A percentile compares a stretch with the other conserved stretches of the same genome.
Evolutionary conservation across 768 basidiomycete species (phyloP).

Genomic region (Lyophyllum semitale): DNA sequence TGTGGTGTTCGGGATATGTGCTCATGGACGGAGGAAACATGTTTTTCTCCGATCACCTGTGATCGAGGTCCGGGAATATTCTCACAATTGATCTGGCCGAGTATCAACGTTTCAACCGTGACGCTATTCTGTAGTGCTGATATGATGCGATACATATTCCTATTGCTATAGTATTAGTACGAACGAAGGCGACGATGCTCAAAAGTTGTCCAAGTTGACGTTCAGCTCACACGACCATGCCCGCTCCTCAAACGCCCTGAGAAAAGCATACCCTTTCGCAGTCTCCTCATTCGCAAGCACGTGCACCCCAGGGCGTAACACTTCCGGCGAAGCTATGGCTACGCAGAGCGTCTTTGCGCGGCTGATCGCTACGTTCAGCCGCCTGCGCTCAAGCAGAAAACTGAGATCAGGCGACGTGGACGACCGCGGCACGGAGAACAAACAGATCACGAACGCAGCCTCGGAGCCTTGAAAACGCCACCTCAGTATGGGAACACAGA

Average conservation of each 20-base stretch:
- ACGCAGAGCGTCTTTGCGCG: constrained; percentile 54
- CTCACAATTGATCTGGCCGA: no score
- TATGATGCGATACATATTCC: neutral
- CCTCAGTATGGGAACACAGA: neutral
- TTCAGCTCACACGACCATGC: constrained; percentile 45
- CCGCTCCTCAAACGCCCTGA: constrained; percentile 49
- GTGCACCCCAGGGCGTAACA: constrained; percentile 46
- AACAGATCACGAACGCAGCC: constrained; percentile 53
- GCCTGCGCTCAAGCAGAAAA: constrained; percentile 48
- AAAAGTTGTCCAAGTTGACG: constrained; percentile 37
- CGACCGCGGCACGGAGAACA: constrained; percentile 46
- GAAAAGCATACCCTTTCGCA: constrained; percentile 48
- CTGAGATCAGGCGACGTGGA: constrained; percentile 33
- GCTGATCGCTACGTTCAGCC: constrained; percentile 56
- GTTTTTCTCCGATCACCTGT: neutral
- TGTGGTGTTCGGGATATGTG: neutral
- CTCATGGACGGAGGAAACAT: constrained; percentile 26
- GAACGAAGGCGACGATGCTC: no score
- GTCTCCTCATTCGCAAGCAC: constrained; percentile 44
- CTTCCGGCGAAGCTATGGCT: constrained; percentile 42
- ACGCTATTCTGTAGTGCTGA: no score
- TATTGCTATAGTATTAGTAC: no score
- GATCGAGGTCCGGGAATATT: neutral
- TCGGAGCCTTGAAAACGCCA: constrained; percentile 43
- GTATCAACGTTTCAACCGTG: no score